A percentile compares a stretch with the other conserved stretches of the same genome.
These are phyloP conservation scores for Athelia sp. DNA, from an alignment of 1,284 basidiomycete genomes.

Conservation along the genomic window DNA sequence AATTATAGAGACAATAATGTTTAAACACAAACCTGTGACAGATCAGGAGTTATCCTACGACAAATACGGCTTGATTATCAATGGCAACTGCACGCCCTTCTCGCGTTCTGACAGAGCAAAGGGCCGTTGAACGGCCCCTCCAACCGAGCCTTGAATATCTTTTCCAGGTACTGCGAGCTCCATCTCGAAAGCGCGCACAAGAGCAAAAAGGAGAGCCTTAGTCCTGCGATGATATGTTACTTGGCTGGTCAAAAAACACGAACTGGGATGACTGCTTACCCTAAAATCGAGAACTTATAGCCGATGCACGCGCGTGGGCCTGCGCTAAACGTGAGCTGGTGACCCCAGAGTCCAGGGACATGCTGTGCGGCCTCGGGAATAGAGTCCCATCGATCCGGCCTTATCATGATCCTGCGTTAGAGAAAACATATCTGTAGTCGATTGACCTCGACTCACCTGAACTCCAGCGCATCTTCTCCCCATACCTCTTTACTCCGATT, in stretches of 20 bases:
- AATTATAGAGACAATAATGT: no score
- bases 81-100: slow-evolving; percentile 5
- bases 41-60: no score
- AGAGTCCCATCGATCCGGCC: slow-evolving; percentile 15
- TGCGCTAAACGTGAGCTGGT: slow-evolving; percentile 49
- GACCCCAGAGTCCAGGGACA: slow-evolving; percentile 45
- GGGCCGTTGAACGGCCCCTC: slow-evolving; percentile 6
- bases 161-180: slow-evolving; percentile 17
- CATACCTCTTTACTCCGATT: slow-evolving; percentile 16
- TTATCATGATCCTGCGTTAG: neutral
- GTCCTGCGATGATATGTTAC: slow-evolving; percentile 15
- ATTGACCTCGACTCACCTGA: slow-evolving; percentile 12
- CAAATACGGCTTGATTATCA: slow-evolving; percentile 2
- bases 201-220: slow-evolving; percentile 32
- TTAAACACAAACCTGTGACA: no score
- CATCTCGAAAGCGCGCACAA: slow-evolving; percentile 30
- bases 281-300: slow-evolving; percentile 49
- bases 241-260: neutral
- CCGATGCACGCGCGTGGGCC: slow-evolving; percentile 56
- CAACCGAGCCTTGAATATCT: slow-evolving; percentile 5
- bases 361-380: slow-evolving; percentile 17
- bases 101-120: slow-evolving; percentile 1
- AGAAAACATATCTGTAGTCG: no score
- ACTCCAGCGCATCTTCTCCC: slow-evolving; percentile 23
- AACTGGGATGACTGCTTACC: slow-evolving; percentile 27